phyloP scores from a whole-genome alignment of 768 basidiomycete genomes.

The Suillus sp. region DNA sequence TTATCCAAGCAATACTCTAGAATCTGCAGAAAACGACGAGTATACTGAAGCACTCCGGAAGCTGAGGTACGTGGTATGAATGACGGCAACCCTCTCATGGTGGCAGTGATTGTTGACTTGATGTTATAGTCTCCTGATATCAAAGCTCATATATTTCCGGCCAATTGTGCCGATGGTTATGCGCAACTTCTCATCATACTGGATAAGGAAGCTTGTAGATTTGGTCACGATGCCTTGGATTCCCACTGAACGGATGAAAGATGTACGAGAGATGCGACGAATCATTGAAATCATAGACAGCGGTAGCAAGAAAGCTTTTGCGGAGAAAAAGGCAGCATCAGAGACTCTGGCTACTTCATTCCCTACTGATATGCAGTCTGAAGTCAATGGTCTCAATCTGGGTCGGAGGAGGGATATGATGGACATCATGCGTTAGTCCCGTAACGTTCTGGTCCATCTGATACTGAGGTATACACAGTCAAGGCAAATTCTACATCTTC shows the following conservation, averaged over 20 bases:
- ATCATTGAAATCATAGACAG: conserved; percentile 23
- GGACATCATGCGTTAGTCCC: conserved; percentile 30
- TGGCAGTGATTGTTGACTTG: not conserved
- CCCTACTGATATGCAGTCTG: not conserved
- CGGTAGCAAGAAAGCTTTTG: conserved; percentile 18
- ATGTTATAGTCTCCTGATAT: not conserved
- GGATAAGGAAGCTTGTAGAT: not conserved
- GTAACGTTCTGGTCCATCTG: not conserved
- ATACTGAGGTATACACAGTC: conserved; percentile 18
- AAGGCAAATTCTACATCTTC: conserved; percentile 23
- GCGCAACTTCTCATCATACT: conserved; percentile 7
- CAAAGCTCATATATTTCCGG: not conserved
- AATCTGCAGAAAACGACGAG: conserved; percentile 13
- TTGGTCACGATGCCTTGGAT: not conserved
- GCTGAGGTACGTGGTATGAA: not conserved
- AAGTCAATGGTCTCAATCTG: conserved; percentile 15
- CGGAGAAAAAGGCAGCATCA: conserved; percentile 23
- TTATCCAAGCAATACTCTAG: conserved; percentile 17
- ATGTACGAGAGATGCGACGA: not conserved
- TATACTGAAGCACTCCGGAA: conserved; percentile 10
- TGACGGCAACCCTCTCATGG: not conserved
- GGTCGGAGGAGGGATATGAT: conserved; percentile 28
- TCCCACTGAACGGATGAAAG: not conserved
- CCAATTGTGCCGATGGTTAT: not conserved
- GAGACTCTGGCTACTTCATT: not conserved